Evolutionary conservation across 805 yeast genomes (phyloP), one percentile per base, ranked within the genome.

Genomic region (Candida maris): DNA sequence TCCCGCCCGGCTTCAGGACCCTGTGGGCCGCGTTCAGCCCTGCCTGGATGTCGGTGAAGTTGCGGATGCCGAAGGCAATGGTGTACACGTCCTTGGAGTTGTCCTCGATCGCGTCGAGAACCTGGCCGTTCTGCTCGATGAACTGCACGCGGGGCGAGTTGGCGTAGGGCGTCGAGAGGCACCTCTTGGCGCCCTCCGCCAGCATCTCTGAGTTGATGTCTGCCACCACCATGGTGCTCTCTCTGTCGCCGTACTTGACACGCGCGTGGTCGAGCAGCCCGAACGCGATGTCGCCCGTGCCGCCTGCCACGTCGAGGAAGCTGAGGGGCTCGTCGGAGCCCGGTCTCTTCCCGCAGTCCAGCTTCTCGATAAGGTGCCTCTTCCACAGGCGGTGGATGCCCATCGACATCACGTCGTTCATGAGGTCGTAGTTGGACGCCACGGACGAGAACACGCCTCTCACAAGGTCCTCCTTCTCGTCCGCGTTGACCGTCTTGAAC

Each of bases 361-460:
- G 68, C 48, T 85, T 78, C 50, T 79, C 73, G 52, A 93, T 88
- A 58, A 93, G 83, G 56, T 89, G 95, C 55, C 76, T 78, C 58
- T 93, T 93, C 98, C 98, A 93, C 30, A 91, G 67, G 52, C 98
- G 73, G 61, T 93, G 98, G 32, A 93, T 74, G 27, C 98, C 98
- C 59, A 89, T 61, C 5, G 96, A 86, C 98, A 93, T 93, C 29
- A 87, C 95, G 64, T 93, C 98, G 66, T 93, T 93, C 98, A 93
- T 93, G 34, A 87, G 71, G 65, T 93, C 98, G 61, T 93, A 93
- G 38, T 79, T 88, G 23, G 88, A 77, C 3, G 98, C 98, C 26
- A 93, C 98, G 4, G 94, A 85, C 5, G 95, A 84, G 61, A 93
- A 93, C 19, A 93, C 97, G 18, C 81, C 81, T 32, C 85, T 83